phyloP scores from a whole-genome alignment of 176 grass and related monocot genomes.

The Carex parvula region DNA sequence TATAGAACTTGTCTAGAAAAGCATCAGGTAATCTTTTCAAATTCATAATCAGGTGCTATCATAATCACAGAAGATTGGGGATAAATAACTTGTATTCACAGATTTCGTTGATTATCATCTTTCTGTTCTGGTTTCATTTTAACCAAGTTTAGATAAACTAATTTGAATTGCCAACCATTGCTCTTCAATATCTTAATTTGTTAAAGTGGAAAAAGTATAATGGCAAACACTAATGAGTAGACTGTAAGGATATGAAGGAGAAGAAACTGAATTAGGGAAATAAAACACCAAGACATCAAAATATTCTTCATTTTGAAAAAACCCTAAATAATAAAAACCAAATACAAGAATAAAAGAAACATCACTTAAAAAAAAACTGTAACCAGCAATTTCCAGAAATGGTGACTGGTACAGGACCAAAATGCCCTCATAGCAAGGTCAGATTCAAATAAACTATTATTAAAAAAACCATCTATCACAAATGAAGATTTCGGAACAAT shows the following conservation, averaged over 20 bases:
- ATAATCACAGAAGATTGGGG: neutral
- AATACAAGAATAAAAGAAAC: neutral
- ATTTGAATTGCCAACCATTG: neutral
- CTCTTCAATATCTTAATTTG: neutral
- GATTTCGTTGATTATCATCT: neutral
- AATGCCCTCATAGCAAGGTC: neutral
- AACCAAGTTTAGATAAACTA: slow-evolving; percentile 9
- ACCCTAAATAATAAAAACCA: neutral
- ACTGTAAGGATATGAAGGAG: neutral
- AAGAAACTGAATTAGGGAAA: neutral
- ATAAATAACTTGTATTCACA: neutral
- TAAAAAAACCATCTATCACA: neutral
- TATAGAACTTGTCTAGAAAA: neutral
- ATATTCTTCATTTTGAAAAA: neutral
- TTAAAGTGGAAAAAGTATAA: neutral
- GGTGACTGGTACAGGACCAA: neutral
- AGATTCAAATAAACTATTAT: neutral
- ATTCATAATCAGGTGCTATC: neutral
- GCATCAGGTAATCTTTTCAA: neutral
- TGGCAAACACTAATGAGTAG: neutral
- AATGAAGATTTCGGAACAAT: neutral
- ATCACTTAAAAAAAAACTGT: neutral
- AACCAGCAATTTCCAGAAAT: neutral
- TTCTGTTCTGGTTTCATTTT: neutral
- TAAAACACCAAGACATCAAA: neutral